Conservation (phyloP, 2,329 filamentous ascomycete species). For the Helotiales sp. region DNA sequence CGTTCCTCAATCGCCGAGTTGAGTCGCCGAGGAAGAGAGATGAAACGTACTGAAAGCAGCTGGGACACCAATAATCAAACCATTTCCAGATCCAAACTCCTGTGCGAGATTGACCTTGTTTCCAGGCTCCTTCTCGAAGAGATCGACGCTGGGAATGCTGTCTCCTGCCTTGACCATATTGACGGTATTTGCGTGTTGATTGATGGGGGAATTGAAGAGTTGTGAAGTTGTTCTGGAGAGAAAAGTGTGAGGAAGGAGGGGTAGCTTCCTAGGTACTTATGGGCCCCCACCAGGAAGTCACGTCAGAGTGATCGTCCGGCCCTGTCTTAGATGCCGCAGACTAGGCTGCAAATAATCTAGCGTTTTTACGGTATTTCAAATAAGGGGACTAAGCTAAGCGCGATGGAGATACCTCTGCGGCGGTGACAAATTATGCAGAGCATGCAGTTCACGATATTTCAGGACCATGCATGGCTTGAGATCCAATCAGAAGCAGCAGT, state of each 20-base stretch:
- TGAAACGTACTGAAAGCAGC: constrained; percentile 65
- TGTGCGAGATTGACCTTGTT: constrained; percentile 82
- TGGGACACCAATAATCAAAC: constrained; percentile 81
- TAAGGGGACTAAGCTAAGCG: neutral
- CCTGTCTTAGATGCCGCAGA: neutral
- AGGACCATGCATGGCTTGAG: too few species aligned
- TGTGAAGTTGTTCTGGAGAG: neutral
- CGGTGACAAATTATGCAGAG: neutral
- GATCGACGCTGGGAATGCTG: constrained; percentile 71
- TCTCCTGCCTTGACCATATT: constrained; percentile 70
- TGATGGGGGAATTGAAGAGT: neutral
- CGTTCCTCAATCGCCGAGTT: too few species aligned
- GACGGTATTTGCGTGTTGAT: constrained; percentile 33
- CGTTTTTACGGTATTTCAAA: neutral
- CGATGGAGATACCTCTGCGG: neutral
- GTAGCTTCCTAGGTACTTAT: neutral
- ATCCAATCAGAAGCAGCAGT: too few species aligned
- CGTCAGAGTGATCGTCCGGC: neutral
- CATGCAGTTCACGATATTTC: neutral
- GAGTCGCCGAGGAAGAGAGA: neutral
- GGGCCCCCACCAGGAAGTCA: neutral
- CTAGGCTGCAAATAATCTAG: neutral
- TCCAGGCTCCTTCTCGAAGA: constrained; percentile 80
- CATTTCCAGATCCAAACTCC: constrained; percentile 70
- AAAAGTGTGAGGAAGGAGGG: neutral